Percentiles rank a stretch among this genome's conserved stretches.
These are phyloP conservation scores for Gossypium thurberi DNA, from an alignment of 345 rosid species.

Conservation along the genomic window DNA sequence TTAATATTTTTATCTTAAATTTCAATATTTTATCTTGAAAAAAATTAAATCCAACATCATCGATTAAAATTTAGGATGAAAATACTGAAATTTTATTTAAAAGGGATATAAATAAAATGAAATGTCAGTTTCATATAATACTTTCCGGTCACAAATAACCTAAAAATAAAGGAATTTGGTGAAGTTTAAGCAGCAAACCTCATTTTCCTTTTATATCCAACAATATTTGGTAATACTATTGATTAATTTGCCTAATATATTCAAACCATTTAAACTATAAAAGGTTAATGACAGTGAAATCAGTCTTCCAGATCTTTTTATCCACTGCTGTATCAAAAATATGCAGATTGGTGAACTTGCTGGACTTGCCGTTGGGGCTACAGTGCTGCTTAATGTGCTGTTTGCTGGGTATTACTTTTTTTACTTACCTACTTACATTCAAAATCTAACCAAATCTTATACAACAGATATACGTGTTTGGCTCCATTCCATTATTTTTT, in stretches of 20 bases:
- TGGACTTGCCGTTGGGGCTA: conserved; percentile 83
- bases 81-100: no score
- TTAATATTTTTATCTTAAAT: no score
- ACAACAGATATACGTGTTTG: no score
- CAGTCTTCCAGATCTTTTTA: background rate
- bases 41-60: fast-evolving
- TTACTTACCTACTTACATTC: background rate
- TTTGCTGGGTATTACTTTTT: conserved; percentile 61
- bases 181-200: background rate
- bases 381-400: conserved; percentile 75
- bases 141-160: background rate
- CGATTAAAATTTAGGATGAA: fast-evolving
- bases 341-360: conserved; percentile 90
- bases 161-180: background rate
- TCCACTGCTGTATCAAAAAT: background rate
- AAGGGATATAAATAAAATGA: no score
- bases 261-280: background rate
- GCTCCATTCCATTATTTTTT: no score
- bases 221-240: background rate
- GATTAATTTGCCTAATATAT: background rate
- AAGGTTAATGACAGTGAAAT: background rate
- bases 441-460: background rate
- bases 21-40: no score
- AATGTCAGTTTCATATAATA: no score
- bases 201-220: background rate